These are phyloP conservation scores for Ploettnerulaceae sp. DNA, from an alignment of 2,329 filamentous ascomycete species.

Conservation along the genomic window DNA sequence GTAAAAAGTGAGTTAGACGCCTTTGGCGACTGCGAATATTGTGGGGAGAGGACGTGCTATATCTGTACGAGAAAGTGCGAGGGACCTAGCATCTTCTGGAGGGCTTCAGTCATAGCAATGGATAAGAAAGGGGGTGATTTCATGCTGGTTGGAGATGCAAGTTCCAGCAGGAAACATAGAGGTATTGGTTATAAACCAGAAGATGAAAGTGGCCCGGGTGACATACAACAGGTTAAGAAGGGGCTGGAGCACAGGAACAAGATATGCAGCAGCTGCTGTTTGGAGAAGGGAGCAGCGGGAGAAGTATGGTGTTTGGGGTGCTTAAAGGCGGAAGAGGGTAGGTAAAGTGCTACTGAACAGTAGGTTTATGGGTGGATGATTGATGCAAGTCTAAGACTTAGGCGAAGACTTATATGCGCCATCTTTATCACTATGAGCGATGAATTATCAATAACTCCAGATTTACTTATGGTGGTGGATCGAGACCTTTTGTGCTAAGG, in stretches of 20 bases:
- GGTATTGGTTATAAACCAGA: not conserved
- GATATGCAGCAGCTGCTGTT: conserved; percentile 64
- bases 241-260: conserved; percentile 35
- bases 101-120: not conserved
- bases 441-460: no score
- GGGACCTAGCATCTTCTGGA: conserved; percentile 7
- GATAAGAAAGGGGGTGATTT: not conserved
- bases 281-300: conserved; percentile 59
- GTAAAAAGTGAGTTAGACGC: conserved; percentile 62
- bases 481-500: not conserved
- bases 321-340: conserved; percentile 33
- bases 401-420: not conserved
- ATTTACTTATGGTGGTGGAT: no score
- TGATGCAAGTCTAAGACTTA: not conserved
- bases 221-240: not conserved
- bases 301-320: conserved; percentile 65
- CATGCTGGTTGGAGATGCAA: conserved; percentile 9
- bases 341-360: not conserved
- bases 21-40: conserved; percentile 60
- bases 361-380: not conserved
- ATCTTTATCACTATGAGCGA: not conserved
- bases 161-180: not conserved
- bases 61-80: conserved; percentile 63
- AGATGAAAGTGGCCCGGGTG: not conserved
- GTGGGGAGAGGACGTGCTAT: conserved; percentile 58